These are phyloP conservation scores for Trebouxia gelatinosa DNA, from an alignment of 163 green algal genomes.

Conservation along the genomic window DNA sequence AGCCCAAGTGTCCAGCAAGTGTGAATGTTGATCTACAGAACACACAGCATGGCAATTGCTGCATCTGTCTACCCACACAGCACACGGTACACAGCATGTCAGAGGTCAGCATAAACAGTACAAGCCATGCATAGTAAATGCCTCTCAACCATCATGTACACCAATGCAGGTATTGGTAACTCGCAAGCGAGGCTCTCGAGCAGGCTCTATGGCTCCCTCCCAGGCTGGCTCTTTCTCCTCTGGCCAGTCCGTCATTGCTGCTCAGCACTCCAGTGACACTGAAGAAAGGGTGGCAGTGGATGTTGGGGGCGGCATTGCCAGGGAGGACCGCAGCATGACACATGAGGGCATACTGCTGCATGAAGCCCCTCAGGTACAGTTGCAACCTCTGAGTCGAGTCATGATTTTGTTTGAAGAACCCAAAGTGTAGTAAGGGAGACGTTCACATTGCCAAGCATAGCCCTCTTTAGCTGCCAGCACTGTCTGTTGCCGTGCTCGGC, in stretches of 20 bases:
- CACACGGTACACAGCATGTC: too few relatives aligned
- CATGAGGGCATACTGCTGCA: conserved; percentile 25
- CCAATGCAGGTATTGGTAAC: conserved; percentile 16
- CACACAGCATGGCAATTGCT: too few relatives aligned
- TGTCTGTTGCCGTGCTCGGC: too few relatives aligned
- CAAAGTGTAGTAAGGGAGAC: neutral
- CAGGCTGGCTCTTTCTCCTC: neutral
- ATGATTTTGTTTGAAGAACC: neutral
- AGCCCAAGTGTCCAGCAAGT: too few relatives aligned
- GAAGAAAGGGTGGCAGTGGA: neutral
- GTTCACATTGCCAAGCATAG: neutral
- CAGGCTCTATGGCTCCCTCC: neutral
- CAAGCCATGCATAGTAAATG: too few relatives aligned
- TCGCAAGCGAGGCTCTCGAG: neutral
- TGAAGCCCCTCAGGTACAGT: conserved; percentile 47
- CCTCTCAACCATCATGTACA: too few relatives aligned
- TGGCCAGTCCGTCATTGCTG: conserved; percentile 23
- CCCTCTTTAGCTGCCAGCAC: neutral
- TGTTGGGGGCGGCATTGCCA: neutral
- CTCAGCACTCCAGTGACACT: neutral
- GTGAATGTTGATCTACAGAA: too few relatives aligned
- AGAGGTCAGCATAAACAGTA: too few relatives aligned
- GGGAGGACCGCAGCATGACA: conserved; percentile 26
- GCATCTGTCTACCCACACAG: too few relatives aligned
- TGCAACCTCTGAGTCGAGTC: conserved; percentile 46